Evolutionary conservation across 257 asterid genomes (phyloP), one percentile per base, ranked within the genome.

Genomic region (Parsonsia alboflavescens): DNA sequence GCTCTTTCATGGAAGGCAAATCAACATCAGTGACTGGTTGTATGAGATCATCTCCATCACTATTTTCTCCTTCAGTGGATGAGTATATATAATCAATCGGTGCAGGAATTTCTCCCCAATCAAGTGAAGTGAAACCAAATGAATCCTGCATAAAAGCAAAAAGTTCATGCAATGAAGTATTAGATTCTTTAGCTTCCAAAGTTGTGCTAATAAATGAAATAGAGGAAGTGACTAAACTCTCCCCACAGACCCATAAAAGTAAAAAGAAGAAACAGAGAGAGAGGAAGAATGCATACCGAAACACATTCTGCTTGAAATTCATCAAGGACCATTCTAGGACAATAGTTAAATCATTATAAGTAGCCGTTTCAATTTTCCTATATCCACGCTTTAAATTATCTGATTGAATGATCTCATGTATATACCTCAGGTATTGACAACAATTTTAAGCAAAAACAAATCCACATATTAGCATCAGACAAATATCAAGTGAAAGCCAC

Each of bases 21-120:
- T 93, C 97, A 77, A 87, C 79, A 79, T 91, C 97, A 41, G 93
- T 75, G 73, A 91, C 86, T 79, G 97, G 94, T 79, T 90, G 96
- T 78, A 93, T 83, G 71, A 83, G 61, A 59, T 83, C 71, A 61
- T 93, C 97, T 22, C 88, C 91, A 67, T 93, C 97, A 80, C 97
- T 93, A 65, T 86, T 90, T 75, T 93, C 98, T 71, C 92, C 92
- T 48, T 91, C 97, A 73, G 97, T 91, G 12, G 98, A 89, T n/a
- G 94, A 90, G 63, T 76, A 75, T 44, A 80, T 68, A 79, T 82
- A 84, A 48, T 78, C 96, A 68, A 71, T 66, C 5, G 84, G 74
- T 41, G 74, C 68, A 73, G 77, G 83, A 73, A 57, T 83, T 75
- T 82, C 89, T 42, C 82, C 93, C 96, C 91, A 91, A 73, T 89